phyloP scores from a whole-genome alignment of 768 basidiomycete species.

The Termitomyces sp. region DNA sequence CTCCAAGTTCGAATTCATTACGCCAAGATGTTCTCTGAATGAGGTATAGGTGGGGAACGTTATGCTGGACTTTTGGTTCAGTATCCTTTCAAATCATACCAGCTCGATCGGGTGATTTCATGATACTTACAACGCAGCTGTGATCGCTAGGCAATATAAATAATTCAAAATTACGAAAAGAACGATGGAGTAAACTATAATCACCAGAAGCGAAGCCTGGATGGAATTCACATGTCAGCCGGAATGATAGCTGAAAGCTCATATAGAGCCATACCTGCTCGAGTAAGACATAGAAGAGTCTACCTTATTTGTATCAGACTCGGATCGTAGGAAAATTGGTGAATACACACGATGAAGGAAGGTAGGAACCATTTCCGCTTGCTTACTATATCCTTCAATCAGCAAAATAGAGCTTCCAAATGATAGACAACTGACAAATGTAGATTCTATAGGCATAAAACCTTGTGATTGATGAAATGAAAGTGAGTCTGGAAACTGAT shows the following conservation, averaged over 20 bases:
- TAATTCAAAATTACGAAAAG: background rate
- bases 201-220: background rate
- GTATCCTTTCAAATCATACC: background rate
- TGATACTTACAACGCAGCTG: conserved; percentile 1
- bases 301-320: background rate
- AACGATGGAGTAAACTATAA: background rate
- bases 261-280: background rate
- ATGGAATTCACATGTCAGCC: background rate
- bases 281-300: background rate
- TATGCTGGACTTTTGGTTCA: background rate
- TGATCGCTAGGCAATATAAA: background rate
- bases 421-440: background rate
- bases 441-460: conserved; percentile 1
- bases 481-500: background rate
- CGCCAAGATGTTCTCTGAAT: conserved; percentile 1
- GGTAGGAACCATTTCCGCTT: background rate
- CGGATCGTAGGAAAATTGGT: background rate
- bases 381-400: background rate
- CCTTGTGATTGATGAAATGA: background rate
- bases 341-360: background rate
- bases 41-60: conserved; percentile 1
- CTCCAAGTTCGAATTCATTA: background rate
- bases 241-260: background rate
- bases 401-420: background rate
- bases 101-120: background rate